Evolutionary conservation across 768 basidiomycete genomes (phyloP).

Genomic region (Coprinopsis sp.): DNA sequence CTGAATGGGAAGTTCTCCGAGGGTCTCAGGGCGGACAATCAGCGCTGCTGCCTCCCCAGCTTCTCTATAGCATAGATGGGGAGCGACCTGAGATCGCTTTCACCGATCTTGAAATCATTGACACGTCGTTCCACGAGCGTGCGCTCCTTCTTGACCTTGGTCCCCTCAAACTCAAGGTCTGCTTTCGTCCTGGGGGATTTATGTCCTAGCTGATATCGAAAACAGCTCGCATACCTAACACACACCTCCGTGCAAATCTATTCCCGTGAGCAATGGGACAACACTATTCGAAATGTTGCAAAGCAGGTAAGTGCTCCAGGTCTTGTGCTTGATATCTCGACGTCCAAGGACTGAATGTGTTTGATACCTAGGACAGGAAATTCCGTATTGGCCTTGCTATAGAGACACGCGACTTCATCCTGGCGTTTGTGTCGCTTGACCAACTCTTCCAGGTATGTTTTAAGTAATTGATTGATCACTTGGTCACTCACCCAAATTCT

Average conservation of each 20-base stretch:
- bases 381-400: slow-evolving; percentile 10
- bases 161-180: not conserved
- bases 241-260: slow-evolving; percentile 13
- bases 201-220: not conserved
- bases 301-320: not conserved
- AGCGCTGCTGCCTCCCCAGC: not conserved
- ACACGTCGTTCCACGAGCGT: not conserved
- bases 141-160: not conserved
- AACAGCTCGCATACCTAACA: slow-evolving; percentile 10
- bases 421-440: slow-evolving; percentile 12
- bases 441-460: slow-evolving; percentile 9
- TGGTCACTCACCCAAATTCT: not conserved
- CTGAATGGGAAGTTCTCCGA: not conserved
- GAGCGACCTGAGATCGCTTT: not conserved
- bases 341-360: not conserved
- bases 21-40: not conserved
- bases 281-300: not conserved
- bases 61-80: not conserved
- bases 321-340: too few species aligned
- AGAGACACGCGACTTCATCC: slow-evolving; percentile 10
- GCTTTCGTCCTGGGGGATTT: not conserved
- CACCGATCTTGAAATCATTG: not conserved
- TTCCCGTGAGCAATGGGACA: slow-evolving; percentile 3
- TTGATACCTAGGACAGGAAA: not conserved
- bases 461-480: too few species aligned